These are phyloP conservation scores for Hymenoscyphus infarciens DNA, from an alignment of 2,329 filamentous ascomycete genomes.

Conservation along the genomic window DNA sequence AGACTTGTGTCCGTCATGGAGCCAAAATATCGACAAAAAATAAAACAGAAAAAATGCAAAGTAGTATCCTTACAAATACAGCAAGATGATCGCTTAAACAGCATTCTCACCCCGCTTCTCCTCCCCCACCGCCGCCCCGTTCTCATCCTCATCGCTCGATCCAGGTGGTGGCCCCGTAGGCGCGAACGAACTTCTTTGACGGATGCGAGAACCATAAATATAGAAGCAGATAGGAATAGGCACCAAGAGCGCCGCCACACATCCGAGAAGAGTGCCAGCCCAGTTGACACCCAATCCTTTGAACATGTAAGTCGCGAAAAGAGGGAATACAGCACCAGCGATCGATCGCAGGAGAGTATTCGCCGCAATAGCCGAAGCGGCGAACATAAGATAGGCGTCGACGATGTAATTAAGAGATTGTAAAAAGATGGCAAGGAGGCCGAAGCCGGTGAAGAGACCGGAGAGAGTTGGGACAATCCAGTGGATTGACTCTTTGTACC, in stretches of 20 bases:
- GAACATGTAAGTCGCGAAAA: constrained; percentile 73
- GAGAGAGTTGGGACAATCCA: constrained; percentile 63
- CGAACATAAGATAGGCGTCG: constrained; percentile 58
- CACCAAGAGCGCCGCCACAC: constrained; percentile 52
- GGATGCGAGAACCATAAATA: constrained; percentile 55
- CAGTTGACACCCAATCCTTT: constrained; percentile 59
- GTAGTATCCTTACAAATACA: background rate
- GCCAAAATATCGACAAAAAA: background rate
- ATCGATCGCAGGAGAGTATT: constrained; percentile 79
- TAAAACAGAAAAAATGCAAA: background rate
- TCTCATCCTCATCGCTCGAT: constrained; percentile 24
- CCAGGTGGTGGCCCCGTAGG: constrained; percentile 39
- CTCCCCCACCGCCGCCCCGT: constrained; percentile 6
- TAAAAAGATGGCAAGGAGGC: constrained; percentile 79
- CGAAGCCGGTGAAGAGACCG: constrained; percentile 65
- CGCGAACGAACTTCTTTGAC: constrained; percentile 53
- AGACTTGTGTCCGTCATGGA: background rate
- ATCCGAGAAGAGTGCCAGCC: constrained; percentile 59
- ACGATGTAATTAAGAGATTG: constrained; percentile 78
- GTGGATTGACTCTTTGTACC: constrained; percentile 46
- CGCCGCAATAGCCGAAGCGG: constrained; percentile 77
- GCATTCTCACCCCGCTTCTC: constrained; percentile 18
- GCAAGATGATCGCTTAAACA: background rate
- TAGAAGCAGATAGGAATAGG: constrained; percentile 63
- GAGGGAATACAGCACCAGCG: constrained; percentile 73